Percentiles rank a stretch among this genome's conserved stretches.
phyloP scores from a whole-genome alignment of 148 eudicot genomes.

The Diospyros lotus region DNA sequence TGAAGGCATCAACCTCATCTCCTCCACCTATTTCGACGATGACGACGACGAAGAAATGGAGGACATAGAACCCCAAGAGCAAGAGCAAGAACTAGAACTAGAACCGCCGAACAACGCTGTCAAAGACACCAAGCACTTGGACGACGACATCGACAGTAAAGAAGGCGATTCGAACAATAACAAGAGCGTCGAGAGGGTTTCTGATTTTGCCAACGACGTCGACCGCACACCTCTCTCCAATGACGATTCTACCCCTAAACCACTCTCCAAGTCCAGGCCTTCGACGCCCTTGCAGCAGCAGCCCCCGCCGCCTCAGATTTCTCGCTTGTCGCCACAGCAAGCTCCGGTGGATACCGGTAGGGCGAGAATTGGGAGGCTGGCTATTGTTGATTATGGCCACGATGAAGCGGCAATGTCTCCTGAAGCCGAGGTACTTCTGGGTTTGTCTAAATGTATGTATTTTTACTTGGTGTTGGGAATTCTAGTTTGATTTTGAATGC shows the following conservation, averaged over 20 bases:
- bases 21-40: constrained; percentile 47
- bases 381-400: constrained; percentile 85
- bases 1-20: constrained; percentile 69
- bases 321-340: constrained; percentile 7
- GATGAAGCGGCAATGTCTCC: constrained; percentile 85
- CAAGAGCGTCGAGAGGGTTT: constrained; percentile 6
- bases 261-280: constrained; percentile 20
- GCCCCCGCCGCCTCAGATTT: background rate
- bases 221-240: background rate
- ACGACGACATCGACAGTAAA: background rate
- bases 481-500: background rate
- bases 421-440: constrained; percentile 59
- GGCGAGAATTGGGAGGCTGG: constrained; percentile 32
- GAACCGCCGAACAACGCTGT: constrained; percentile 10
- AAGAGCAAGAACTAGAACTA: background rate
- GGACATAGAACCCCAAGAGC: constrained; percentile 21
- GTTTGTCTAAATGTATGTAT: background rate
- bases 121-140: background rate
- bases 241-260: constrained; percentile 25
- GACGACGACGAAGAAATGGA: constrained; percentile 28
- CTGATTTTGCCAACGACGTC: constrained; percentile 5
- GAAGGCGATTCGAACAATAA: constrained; percentile 19
- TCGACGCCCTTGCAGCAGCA: constrained; percentile 30
- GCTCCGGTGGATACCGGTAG: constrained; percentile 16
- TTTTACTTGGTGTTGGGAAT: background rate